Conservation (phyloP, 768 basidiomycete genomes). For the Lactarius vividus region DNA sequence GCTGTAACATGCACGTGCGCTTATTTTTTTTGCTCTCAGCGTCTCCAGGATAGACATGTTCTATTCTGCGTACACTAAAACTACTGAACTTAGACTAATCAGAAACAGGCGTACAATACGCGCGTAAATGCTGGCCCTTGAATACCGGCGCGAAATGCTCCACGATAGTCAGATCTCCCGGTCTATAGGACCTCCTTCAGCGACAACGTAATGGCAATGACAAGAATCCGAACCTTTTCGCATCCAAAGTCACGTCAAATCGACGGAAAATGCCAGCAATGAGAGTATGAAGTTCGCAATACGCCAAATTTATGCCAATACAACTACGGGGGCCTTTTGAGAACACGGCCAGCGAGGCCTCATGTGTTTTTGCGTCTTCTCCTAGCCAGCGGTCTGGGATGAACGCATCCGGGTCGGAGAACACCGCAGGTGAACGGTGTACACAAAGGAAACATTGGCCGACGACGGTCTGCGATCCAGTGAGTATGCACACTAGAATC, state of each 20-base stretch:
- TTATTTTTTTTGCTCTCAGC: no score
- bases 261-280: background rate
- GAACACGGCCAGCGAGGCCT: background rate
- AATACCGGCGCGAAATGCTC: background rate
- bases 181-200: background rate
- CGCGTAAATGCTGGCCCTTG: background rate
- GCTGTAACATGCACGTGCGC: background rate
- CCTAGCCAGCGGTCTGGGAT: background rate
- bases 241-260: background rate
- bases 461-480: background rate
- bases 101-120: background rate
- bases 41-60: no score
- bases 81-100: background rate
- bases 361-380: background rate
- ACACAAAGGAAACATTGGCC: background rate
- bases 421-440: background rate
- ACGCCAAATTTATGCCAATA: background rate
- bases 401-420: background rate
- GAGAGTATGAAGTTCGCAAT: background rate
- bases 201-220: no score
- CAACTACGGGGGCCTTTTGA: background rate
- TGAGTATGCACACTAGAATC: background rate
- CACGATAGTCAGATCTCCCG: background rate
- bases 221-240: background rate
- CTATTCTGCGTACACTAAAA: no score